These are phyloP conservation scores for Penicillium rolfsii DNA, from an alignment of 2,329 filamentous ascomycete species.

Conservation along the genomic window DNA sequence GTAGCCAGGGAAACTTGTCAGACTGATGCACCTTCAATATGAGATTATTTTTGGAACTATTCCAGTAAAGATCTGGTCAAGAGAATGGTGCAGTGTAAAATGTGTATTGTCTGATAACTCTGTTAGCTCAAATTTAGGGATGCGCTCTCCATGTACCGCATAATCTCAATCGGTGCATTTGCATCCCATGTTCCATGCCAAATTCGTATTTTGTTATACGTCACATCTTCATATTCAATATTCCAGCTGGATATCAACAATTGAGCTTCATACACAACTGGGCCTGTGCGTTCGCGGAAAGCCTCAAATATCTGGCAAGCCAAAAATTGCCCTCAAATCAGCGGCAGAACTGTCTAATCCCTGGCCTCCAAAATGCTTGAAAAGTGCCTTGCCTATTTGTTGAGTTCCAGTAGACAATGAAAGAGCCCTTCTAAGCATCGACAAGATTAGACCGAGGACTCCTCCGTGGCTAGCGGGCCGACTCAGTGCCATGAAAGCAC, in stretches of 20 bases:
- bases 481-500: constrained; percentile 23
- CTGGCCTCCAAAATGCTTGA: constrained; percentile 17
- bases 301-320: constrained; percentile 28
- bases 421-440: constrained; percentile 25
- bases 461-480: constrained; percentile 31
- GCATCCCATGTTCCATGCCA: constrained; percentile 36
- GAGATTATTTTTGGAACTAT: constrained; percentile 9
- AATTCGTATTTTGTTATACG: constrained; percentile 31
- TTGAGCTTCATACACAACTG: constrained; percentile 32
- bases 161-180: constrained; percentile 37
- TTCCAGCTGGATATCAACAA: constrained; percentile 36
- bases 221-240: constrained; percentile 32
- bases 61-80: constrained; percentile 12
- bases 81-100: constrained; percentile 11
- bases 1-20: background rate
- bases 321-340: constrained; percentile 20
- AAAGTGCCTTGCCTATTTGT: constrained; percentile 32
- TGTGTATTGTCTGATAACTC: constrained; percentile 39
- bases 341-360: constrained; percentile 1
- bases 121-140: constrained; percentile 39
- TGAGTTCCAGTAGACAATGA: constrained; percentile 21
- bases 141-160: constrained; percentile 42
- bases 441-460: constrained; percentile 22
- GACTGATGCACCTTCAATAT: background rate
- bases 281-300: constrained; percentile 32